Base-by-base conservation (phyloP, 2,329 filamentous ascomycete genomes). In the Ambrosiella cleistominuta region DNA sequence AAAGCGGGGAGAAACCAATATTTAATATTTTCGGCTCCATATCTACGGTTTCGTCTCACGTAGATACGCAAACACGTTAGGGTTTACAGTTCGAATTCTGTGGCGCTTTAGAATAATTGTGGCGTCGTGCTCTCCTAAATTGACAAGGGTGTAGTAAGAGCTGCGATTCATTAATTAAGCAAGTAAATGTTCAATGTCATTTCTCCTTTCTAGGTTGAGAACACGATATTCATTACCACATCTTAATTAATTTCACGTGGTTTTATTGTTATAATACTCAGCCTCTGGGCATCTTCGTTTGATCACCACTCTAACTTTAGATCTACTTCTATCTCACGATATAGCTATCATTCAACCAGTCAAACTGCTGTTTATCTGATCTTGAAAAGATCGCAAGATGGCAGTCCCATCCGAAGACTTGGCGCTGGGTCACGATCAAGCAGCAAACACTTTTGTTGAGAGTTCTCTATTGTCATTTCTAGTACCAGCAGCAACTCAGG, bases 401-500 rank as follows among this genome's bases (percentile, higher is more conserved):
- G 62, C 63, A 49, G 65, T 63, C 60, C 56, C 64, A 55, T 66
- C 69, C 53, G 62, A 65, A 57, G 65, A 66, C 62, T 63, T 71
- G 60, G 44, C 56, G 17, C 36, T 59, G n/a, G 61, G 57, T 37
- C 59, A 62, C 49, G 57, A 61, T 62, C 63, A 65, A 63, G 68
- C 64, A 54, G 70, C 63, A 57, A 63, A 69, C 12, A 71, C 72
- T 63, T 79, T 84, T 65, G 70, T 79, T 52, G 77, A 82, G 60
- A 71, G 75, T 61, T 79, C 81, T 2, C 74, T 78, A 60, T 70
- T 86, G 58, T 75, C 75, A 42, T 83, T 83, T 63, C 71, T 83
- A 50, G 71, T 85, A 54, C 82, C 82, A 8, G 70, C 75, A 54
- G 69, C 75, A 17, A 81, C 80, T 58, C 66, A 77, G 42, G 70